phyloP scores from a whole-genome alignment of 257 asterid species.

The Verbena officinalis region DNA sequence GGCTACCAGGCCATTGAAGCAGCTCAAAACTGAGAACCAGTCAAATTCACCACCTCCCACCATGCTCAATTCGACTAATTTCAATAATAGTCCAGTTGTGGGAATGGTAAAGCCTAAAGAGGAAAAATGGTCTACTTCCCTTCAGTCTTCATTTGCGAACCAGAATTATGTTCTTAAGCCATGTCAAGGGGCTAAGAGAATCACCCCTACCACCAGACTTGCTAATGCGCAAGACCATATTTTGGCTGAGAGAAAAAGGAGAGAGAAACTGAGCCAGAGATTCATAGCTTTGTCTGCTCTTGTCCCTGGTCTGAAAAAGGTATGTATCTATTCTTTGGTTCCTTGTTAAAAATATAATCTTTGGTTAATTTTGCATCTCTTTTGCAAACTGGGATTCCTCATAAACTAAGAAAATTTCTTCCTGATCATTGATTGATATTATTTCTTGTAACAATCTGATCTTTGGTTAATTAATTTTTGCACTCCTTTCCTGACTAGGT shows the following conservation, averaged over 20 bases:
- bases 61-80: constrained; percentile 26
- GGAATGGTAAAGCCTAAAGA: constrained; percentile 56
- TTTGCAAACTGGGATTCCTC: too few species aligned
- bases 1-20: constrained; percentile 51
- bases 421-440: too few species aligned
- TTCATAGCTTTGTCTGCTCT: constrained; percentile 83
- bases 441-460: too few species aligned
- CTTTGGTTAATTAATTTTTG: too few species aligned
- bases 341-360: background rate
- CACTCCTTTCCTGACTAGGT: too few species aligned
- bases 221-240: constrained; percentile 77
- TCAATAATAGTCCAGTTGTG: constrained; percentile 17
- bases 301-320: constrained; percentile 91
- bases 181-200: constrained; percentile 48
- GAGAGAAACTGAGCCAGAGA: constrained; percentile 82
- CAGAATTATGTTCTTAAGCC: constrained; percentile 46
- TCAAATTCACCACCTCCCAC: constrained; percentile 10
- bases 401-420: too few species aligned
- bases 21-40: constrained; percentile 35
- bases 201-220: constrained; percentile 35
- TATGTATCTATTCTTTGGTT: background rate
- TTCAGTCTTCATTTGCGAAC: constrained; percentile 34
- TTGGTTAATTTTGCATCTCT: too few species aligned
- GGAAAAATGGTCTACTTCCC: constrained; percentile 45
- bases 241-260: constrained; percentile 80